Base-by-base conservation (phyloP, 2,329 filamentous ascomycete species). In the Monosporascus sp. region DNA sequence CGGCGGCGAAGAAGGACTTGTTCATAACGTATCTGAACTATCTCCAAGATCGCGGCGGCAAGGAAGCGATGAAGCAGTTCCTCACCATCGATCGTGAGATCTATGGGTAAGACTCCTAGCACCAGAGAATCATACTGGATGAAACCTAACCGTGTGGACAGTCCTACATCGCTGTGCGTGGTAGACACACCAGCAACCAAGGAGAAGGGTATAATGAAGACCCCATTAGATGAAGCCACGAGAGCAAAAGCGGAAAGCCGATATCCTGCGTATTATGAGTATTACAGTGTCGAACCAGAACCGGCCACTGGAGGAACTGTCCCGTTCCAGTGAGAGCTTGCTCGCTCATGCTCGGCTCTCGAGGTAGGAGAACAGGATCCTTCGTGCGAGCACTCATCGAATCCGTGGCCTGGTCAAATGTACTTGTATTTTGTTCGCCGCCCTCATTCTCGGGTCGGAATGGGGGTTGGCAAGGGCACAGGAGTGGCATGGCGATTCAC, bases 21-120 rank as follows among this genome's bases (percentile, higher is more conserved):
- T 85, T 86, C 41, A 81, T 89, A 57, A 75, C 80, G 52, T 99
- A 97, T 70, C 84, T 97, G 76, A 76, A 80, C 14, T 97, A 94
- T 65, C 77, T 99, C 37, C 83, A 96, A 58, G 86, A 95, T 62
- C 80, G 89, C 51, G 92, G 93, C 16, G 86, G 84, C 56, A 89
- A 91, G 68, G 84, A 92, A 35, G 83, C 90, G 2, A 93, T 95
- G 74, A 90, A 91, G 71, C 87, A 92, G 63, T 96, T 92, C 69
- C 78, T 97, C 66, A 75, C 80, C 55, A 76, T 97, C 37, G 93
- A 99, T 67, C 82, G 86, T 44, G 89, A 96, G 69, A 82, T 97
- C 55, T 94, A 95, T 68, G 94, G 94, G 85, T 86, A 74, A 71
- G 83, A 67, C 41, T 64, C n/a, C 44, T 58, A 31, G 61, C 46